Base-by-base conservation (phyloP, 2,329 filamentous ascomycete genomes). In the Alternaria infectoria region DNA sequence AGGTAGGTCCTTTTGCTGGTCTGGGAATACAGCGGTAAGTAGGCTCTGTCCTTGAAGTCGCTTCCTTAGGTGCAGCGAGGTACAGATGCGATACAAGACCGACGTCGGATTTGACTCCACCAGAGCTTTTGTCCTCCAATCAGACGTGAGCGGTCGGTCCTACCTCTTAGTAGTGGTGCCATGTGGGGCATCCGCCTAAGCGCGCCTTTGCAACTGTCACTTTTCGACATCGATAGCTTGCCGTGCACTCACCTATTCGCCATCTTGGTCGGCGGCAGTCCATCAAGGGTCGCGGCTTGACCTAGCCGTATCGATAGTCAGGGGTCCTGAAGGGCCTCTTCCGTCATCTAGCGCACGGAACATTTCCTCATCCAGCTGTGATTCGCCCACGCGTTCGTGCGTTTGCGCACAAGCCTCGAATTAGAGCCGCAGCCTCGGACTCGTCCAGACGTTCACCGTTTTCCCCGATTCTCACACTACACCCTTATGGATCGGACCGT, bases 11-110 rank as follows among this genome's bases (percentile, higher is more conserved):
- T 52, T 52, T 50, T 46, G 13, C 19, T 30, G 32, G n/a, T 32
- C 17, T 19, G 30, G 36, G 30, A 26, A 21, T 19, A 28, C 28
- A 49, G n/a, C 25, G 52, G 54, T 19, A 51, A 19, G 19, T 49
- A 17, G 11, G 21, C 25, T 50, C 32, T 26, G 13, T 36, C n/a
- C 15, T 43, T 44, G 30, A 55, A 36, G 23, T 19, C 7, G 44
- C 58, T 28, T 52, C 28, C 17, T 17, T 61, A 61, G 58, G 21
- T 58, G 54, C 59, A 51, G 59, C 15, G 26, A 59, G 28, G 49
- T 59, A 54, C 59, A 59, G 19, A 40, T 54, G 47, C 46, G 47
- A 59, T 40, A 57, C 59, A 62, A 49, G 54, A 62, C 59, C 59
- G 54, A 54, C 59, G 55, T 58, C 59, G 54, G 32, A 46, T 58